These are phyloP conservation scores for Trapa incisa DNA, from an alignment of 345 rosid species.

Conservation along the genomic window DNA sequence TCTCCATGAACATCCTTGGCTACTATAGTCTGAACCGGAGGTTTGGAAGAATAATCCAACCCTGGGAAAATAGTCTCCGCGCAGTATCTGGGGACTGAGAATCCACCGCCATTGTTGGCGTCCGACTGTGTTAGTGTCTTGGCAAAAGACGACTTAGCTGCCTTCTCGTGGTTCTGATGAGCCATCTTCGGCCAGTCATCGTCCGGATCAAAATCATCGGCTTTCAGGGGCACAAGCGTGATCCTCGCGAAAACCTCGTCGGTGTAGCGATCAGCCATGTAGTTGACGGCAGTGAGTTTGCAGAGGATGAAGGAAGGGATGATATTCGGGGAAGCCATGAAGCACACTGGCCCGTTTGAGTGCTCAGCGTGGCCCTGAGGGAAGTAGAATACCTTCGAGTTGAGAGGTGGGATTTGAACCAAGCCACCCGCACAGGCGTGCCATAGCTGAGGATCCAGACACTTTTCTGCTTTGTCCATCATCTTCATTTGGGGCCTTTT, in stretches of 20 bases:
- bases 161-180: slow-evolving; percentile 34
- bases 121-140: slow-evolving; percentile 94
- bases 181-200: slow-evolving; percentile 22
- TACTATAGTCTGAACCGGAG: slow-evolving; percentile 89
- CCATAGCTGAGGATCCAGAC: slow-evolving; percentile 89
- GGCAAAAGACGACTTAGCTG: slow-evolving; percentile 65
- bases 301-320: slow-evolving; percentile 51
- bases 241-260: slow-evolving; percentile 83
- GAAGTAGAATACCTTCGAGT: slow-evolving; percentile 67
- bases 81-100: slow-evolving; percentile 96
- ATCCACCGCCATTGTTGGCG: slow-evolving; percentile 97
- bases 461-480: slow-evolving; percentile 24
- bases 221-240: slow-evolving; percentile 40
- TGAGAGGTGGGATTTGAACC: slow-evolving; percentile 80
- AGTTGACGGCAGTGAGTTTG: slow-evolving; percentile 50
- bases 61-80: slow-evolving; percentile 93
- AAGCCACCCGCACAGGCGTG: slow-evolving; percentile 98
- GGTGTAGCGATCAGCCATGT: slow-evolving; percentile 77
- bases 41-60: slow-evolving; percentile 71
- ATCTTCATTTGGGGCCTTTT: slow-evolving; percentile 16
- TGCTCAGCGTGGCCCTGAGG: slow-evolving; percentile 98
- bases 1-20: slow-evolving; percentile 90
- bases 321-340: slow-evolving; percentile 22
- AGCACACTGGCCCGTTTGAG: slow-evolving; percentile 47
- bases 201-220: slow-evolving; percentile 24